Base-by-base conservation (phyloP, 140 eudicot species). In the Oenanthe javanica region DNA sequence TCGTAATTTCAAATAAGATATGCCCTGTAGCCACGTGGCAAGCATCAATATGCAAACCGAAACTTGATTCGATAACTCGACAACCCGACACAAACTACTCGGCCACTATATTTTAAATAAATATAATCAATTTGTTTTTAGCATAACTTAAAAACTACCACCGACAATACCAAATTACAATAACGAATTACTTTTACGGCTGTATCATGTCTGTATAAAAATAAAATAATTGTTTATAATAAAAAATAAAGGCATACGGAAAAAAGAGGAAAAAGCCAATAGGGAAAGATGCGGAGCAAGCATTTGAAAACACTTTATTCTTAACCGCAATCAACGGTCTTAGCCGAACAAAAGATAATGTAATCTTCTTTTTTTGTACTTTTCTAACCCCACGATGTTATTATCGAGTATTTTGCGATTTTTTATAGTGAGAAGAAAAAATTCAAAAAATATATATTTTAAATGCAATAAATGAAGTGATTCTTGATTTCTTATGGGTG, bases 321-420 rank as follows among this genome's bases (percentile, higher is more conserved):
- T 77, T 82, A 86, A 86, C 90, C 90, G 93, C 90, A 89, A 89
- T 89, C 90, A 86, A 89, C 92, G 92, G 92, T 88, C 83, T 57
- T n/a, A 45, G 63, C 82, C 67, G 45, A 14, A 52, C 70, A 48
- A 64, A 63, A 64, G 42, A 48, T 16, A 8, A 48, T 12, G 49
- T 72, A 79, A 50, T 3, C 64, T 3, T 47, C 51, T 47, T 48
- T 6, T 31, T 14, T 51, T 76, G 79, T 50, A 76, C 64, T 76
- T 76, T 76, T 27, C 16, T 16, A 6, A 27, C 9, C 47, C 31
- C n/a, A 14, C 31, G 31, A 31, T 31, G 31, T 31, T 31, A 31
- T 31, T 31, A 31, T 31, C 31, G 31, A 31, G 0, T 31, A 31
- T 31, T 31, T 31, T 31, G 31, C 31, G 31, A 31, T 31, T 31